phyloP scores from a whole-genome alignment of 257 asterid genomes.

The Parsonsia alboflavescens region DNA sequence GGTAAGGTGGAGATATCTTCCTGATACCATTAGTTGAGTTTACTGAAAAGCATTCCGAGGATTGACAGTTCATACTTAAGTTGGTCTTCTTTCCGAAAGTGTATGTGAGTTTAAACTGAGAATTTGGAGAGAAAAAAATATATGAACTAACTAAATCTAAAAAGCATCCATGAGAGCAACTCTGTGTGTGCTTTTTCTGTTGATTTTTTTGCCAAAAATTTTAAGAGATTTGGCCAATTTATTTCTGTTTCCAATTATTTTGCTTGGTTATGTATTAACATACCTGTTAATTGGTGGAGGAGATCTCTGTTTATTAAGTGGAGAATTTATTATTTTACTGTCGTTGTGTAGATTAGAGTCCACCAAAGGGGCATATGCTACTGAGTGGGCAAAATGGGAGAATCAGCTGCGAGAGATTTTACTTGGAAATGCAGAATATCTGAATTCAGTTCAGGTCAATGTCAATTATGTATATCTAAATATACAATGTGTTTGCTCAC shows the following conservation, averaged over 20 bases:
- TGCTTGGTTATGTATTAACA: neutral
- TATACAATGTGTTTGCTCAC: neutral
- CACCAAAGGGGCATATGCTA: slow-evolving; percentile 65
- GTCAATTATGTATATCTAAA: neutral
- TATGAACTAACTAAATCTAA: no score
- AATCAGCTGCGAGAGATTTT: slow-evolving; percentile 57
- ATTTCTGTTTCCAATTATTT: no score
- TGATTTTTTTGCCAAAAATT: no score
- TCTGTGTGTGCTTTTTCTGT: no score
- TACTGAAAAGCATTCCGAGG: neutral
- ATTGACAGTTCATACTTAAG: neutral
- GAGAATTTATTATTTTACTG: no score
- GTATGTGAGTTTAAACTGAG: no score
- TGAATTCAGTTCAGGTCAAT: slow-evolving; percentile 80
- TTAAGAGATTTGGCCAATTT: no score
- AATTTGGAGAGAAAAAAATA: no score
- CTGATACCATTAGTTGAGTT: neutral
- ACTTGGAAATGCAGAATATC: slow-evolving; percentile 55
- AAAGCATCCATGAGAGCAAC: no score
- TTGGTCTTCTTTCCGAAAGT: neutral
- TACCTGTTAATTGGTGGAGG: neutral
- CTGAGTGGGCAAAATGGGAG: slow-evolving; percentile 93
- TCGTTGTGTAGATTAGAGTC: slow-evolving; percentile 61
- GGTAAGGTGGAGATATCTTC: slow-evolving; percentile 29
- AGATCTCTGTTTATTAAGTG: neutral